A percentile compares a stretch with the other conserved stretches of the same genome.
Evolutionary conservation across 345 rosid genomes (phyloP).

Genomic region (Eucalyptus pauciflora): DNA sequence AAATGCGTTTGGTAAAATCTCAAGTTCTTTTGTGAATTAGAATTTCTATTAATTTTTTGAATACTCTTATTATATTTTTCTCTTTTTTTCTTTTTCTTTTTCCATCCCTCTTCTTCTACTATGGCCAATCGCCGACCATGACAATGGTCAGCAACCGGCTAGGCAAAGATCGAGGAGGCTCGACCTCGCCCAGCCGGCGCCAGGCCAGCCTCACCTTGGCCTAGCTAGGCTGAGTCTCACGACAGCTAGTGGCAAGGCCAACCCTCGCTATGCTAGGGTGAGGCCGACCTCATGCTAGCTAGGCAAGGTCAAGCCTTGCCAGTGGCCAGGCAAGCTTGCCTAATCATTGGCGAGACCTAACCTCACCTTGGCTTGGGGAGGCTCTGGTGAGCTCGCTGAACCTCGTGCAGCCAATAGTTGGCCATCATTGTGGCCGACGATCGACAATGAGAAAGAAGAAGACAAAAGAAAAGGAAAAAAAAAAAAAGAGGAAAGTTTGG

Average conservation of each 20-base stretch:
- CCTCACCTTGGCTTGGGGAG: too few species aligned
- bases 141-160: fast-evolving
- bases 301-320: fast-evolving
- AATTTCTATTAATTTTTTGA: too few species aligned
- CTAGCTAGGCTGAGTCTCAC: too few species aligned
- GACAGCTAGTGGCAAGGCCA: fast-evolving
- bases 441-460: too few species aligned
- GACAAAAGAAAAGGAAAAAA: fast-evolving
- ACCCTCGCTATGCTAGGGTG: fast-evolving
- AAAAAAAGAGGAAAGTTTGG: fast-evolving
- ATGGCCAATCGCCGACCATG: fast-evolving
- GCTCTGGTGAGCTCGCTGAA: fast-evolving
- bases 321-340: fast-evolving
- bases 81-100: too few species aligned
- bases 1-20: too few species aligned
- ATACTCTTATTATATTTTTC: too few species aligned
- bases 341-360: fast-evolving
- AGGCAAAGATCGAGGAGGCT: fast-evolving
- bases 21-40: too few species aligned
- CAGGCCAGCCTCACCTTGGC: fast-evolving
- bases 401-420: fast-evolving
- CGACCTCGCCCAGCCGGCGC: fast-evolving
- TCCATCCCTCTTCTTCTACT: too few species aligned
- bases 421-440: fast-evolving
- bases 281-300: fast-evolving